Evolutionary conservation across 1,284 basidiomycete species (phyloP), one percentile per base, ranked within the genome.

Genomic region (Cutaneotrichosporon sp.): DNA sequence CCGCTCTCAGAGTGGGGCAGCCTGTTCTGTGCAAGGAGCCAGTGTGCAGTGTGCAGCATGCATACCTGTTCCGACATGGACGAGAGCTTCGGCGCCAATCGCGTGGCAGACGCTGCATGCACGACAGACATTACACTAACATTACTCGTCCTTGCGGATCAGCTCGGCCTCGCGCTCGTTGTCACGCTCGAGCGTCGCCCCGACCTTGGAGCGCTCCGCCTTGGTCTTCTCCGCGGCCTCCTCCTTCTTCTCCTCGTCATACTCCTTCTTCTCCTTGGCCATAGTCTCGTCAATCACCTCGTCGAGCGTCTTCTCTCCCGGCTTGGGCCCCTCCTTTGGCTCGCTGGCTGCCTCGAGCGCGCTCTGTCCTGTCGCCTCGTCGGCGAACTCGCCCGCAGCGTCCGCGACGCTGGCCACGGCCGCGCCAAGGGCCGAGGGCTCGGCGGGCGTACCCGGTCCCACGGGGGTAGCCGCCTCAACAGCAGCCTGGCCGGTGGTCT

Each of bases 241-340:
- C 5, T 53, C 45, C 25, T 54, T 33, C 50, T 47, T 20, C 53
- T 59, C 45, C 25, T 43, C 45, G 45, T 63, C 59, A 42, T 58
- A 60, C 27, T 59, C 63, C 45, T 58, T 24, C 10, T 51, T 45
- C 56, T 67, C 65, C 57, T 59, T 54, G n/a, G 59, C 62, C 43
- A 67, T 55, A n/a, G 63, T 64, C 45, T 53, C 31, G 58, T 67
- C 66, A 34, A 67, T 62, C 2, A 67, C 38, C 42, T 67, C 66
- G 53, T 67, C 66, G 38, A 67, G 60, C 10, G 65, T 64, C 57
- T 51, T 52, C 50, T 64, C 65, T 8, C 54, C 49, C 14, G 45
- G 50, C 24, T 27, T 36, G 5, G 55, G 59, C 1, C 56, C 59
- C 3, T 34, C 36, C 31, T 54, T 31, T 11, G 47, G 38, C 18